Percentiles rank a stretch among this genome's conserved stretches.
These are phyloP conservation scores for Phlegmacium glaucopus DNA, from an alignment of 768 basidiomycete species.

Conservation along the genomic window DNA sequence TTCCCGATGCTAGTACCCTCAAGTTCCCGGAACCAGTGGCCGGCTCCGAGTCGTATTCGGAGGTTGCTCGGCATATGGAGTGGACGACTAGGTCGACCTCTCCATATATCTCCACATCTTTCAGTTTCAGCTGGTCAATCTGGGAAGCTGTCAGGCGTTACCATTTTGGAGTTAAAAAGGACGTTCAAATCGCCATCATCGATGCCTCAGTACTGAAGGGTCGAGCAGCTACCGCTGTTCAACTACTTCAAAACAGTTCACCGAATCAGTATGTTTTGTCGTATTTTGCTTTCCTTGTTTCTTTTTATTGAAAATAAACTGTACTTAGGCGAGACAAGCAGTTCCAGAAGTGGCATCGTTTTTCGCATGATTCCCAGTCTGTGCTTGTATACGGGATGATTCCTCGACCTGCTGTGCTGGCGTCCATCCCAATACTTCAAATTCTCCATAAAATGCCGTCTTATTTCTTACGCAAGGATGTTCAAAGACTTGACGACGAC, in stretches of 20 bases:
- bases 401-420: slow-evolving; percentile 59
- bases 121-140: slow-evolving; percentile 79
- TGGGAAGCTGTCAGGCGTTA: slow-evolving; percentile 83
- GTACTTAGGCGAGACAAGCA: slow-evolving; percentile 45
- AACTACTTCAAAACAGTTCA: slow-evolving; percentile 51
- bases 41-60: slow-evolving; percentile 56
- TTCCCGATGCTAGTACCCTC: slow-evolving; percentile 14
- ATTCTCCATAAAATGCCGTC: slow-evolving; percentile 68
- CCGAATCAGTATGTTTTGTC: slow-evolving; percentile 53
- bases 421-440: slow-evolving; percentile 65
- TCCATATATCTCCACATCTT: slow-evolving; percentile 70
- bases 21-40: slow-evolving; percentile 24
- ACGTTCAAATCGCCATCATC: slow-evolving; percentile 76
- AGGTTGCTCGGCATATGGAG: slow-evolving; percentile 69
- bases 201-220: slow-evolving; percentile 59
- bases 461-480: slow-evolving; percentile 49
- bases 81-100: slow-evolving; percentile 75
- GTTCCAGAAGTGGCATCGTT: slow-evolving; percentile 76
- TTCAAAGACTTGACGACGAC: slow-evolving; percentile 21
- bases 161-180: slow-evolving; percentile 66
- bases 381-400: slow-evolving; percentile 71
- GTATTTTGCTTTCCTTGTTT: not conserved
- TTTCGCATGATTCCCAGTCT: slow-evolving; percentile 71
- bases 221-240: slow-evolving; percentile 60
- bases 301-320: slow-evolving; percentile 8